Conservation (phyloP, 306 rosid genomes). For the Cicer cuneatum region DNA sequence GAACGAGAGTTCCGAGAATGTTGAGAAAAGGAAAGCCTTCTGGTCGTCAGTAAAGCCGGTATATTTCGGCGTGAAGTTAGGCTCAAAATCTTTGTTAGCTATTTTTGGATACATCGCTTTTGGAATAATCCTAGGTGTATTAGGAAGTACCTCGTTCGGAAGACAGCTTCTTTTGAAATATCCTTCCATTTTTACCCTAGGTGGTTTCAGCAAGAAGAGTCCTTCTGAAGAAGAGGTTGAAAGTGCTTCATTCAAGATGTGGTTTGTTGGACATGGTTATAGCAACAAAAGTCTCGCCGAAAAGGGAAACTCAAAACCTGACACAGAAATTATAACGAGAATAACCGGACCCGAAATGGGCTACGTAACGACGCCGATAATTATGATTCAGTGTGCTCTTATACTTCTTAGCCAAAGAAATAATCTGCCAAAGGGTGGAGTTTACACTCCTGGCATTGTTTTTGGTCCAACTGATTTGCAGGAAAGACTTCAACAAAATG, state of each 20-base stretch:
- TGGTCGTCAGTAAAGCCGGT: conserved; percentile 82
- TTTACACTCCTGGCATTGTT: conserved; percentile 71
- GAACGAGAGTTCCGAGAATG: conserved; percentile 59
- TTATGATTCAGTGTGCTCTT: conserved; percentile 80
- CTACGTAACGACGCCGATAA: conserved; percentile 81
- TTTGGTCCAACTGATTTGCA: conserved; percentile 86
- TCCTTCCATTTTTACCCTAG: conserved; percentile 79
- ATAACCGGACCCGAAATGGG: conserved; percentile 90
- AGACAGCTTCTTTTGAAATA: conserved; percentile 81
- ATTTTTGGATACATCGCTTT: conserved; percentile 49
- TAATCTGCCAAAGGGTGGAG: conserved; percentile 80
- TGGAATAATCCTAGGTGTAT: conserved; percentile 64
- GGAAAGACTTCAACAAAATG: conserved; percentile 74
- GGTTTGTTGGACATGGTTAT: conserved; percentile 82
- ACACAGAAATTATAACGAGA: conserved; percentile 77
- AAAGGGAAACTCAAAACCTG: conserved; percentile 59
- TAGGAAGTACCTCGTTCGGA: conserved; percentile 63
- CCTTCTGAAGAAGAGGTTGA: conserved; percentile 78
- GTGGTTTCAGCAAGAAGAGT: conserved; percentile 76
- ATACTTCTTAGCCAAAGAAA: conserved; percentile 66
- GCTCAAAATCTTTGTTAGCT: conserved; percentile 64
- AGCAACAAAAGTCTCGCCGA: conserved; percentile 52
- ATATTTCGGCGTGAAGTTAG: conserved; percentile 77
- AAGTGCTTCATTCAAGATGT: conserved; percentile 86
- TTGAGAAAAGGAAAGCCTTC: conserved; percentile 62